Percentiles rank a stretch among this genome's conserved stretches.
These are phyloP conservation scores for Ajuga chamaepitys DNA, from an alignment of 257 asterid genomes.

Conservation along the genomic window DNA sequence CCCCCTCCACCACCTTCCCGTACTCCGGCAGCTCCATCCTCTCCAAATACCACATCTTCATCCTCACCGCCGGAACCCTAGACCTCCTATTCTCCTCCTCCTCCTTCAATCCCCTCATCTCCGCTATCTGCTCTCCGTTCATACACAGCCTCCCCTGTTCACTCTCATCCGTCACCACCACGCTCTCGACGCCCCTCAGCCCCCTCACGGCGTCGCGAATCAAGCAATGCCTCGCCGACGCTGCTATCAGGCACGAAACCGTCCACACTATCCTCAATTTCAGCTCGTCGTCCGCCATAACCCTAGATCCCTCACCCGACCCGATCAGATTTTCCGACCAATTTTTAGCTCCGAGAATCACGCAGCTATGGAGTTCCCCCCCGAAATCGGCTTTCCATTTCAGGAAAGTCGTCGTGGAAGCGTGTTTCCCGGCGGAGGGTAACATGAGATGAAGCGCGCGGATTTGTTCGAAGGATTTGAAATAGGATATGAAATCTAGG, in stretches of 20 bases:
- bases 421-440: constrained; percentile 23
- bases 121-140: constrained; percentile 41
- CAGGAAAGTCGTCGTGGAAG: constrained; percentile 25
- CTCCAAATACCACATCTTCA: constrained; percentile 73
- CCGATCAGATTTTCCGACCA: constrained; percentile 8
- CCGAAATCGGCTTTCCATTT: constrained; percentile 79
- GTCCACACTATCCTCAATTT: constrained; percentile 62
- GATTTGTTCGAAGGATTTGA: constrained; percentile 32
- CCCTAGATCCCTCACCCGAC: constrained; percentile 8
- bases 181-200: constrained; percentile 19
- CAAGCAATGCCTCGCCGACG: constrained; percentile 55
- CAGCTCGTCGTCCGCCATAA: constrained; percentile 42
- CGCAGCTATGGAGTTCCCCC: constrained; percentile 52
- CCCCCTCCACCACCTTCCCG: constrained; percentile 58
- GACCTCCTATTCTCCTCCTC: constrained; percentile 24
- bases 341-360: constrained; percentile 49
- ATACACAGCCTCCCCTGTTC: constrained; percentile 50
- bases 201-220: constrained; percentile 30
- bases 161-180: constrained; percentile 49
- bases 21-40: constrained; percentile 40
- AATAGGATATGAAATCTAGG: constrained; percentile 21
- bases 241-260: constrained; percentile 58
- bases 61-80: constrained; percentile 53
- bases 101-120: constrained; percentile 24
- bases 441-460: constrained; percentile 36